Evolutionary conservation across 2,329 filamentous ascomycete genomes (phyloP), one percentile per base, ranked within the genome.

Genomic region (Akanthomyces muscarius): DNA sequence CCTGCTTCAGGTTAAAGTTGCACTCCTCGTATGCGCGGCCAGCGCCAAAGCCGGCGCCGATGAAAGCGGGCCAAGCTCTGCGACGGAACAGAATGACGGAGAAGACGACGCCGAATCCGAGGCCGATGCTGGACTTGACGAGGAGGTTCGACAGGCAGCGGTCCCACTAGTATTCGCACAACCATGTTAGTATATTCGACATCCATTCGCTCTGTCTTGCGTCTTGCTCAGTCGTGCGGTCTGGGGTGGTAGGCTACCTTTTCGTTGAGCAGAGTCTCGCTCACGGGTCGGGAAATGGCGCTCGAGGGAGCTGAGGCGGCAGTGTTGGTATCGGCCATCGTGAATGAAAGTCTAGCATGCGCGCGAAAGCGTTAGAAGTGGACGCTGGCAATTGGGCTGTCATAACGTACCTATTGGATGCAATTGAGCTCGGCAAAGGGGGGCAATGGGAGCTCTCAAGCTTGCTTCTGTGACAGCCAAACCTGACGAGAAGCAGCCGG

Each of bases 21-120:
- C 95, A 97, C 83, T 99, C 95, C 79, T 99, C 95, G 83, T 96
- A 99, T 64, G 95, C 95, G 73, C 96, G 88, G 72, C 95, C 95
- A 67, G 93, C 93, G 75, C 96, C 95, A 76, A 99, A 98, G 63
- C 95, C 95, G 62, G 94, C 84, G 68, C 95, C 95, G 69, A 64
- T 86, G 75, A 92, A 95, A n/a, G 93, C 95, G 63, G 95, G 95
- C 92, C 94, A 99, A 69, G 95, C 91, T 81, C 95, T 89, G 78
- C 96, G 90, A 86, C 96, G 97, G 87, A 99, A 99, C 62, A 99
- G 81, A 64, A 99, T 89, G 66, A 99, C 93, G 66, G 95, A 98
- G 84, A 99, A 98, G 80, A 99, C 91, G 77, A 99, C 89, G 75
- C 95, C 95, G 80, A 99, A 99, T 70, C 90, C 92, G 75, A 98